Evolutionary conservation across 345 rosid genomes (phyloP).

Genomic region (Acer yangbiense): DNA sequence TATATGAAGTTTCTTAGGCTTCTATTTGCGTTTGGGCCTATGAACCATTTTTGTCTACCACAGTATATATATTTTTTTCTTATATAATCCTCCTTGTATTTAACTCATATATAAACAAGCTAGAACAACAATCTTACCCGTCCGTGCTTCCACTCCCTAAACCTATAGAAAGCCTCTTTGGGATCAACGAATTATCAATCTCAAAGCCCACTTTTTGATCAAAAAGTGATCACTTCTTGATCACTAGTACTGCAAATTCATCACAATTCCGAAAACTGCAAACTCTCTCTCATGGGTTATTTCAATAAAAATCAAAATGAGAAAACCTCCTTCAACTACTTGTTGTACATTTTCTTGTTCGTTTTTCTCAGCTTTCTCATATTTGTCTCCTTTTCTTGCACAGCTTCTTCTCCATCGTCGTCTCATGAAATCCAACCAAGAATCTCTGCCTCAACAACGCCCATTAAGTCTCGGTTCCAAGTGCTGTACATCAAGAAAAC

Average conservation of each 20-base stretch:
- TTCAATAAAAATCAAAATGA: conserved; percentile 7
- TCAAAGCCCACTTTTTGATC: neutral
- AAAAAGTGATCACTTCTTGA: no score
- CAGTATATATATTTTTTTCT: no score
- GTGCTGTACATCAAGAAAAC: conserved; percentile 36
- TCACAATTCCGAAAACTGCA: neutral
- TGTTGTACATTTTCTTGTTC: conserved; percentile 17
- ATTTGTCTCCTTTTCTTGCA: conserved; percentile 12
- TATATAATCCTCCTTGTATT: no score
- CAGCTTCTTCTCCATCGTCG: neutral
- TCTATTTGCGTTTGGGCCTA: no score
- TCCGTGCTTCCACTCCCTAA: neutral
- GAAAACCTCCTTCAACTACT: conserved; percentile 8
- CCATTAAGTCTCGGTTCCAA: neutral
- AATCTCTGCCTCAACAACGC: neutral
- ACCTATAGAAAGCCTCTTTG: conserved; percentile 15
- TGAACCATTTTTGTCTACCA: no score
- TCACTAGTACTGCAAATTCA: conserved; percentile 7
- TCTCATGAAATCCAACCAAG: conserved; percentile 23
- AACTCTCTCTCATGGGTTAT: conserved; percentile 33
- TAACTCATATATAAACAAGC: no score
- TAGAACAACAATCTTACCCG: neutral
- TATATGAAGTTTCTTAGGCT: no score
- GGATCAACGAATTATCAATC: conserved; percentile 23
- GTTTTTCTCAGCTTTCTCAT: conserved; percentile 12